These are phyloP conservation scores for Pyronema omphalodes DNA, from an alignment of 495 filamentous ascomycete species.

Conservation along the genomic window DNA sequence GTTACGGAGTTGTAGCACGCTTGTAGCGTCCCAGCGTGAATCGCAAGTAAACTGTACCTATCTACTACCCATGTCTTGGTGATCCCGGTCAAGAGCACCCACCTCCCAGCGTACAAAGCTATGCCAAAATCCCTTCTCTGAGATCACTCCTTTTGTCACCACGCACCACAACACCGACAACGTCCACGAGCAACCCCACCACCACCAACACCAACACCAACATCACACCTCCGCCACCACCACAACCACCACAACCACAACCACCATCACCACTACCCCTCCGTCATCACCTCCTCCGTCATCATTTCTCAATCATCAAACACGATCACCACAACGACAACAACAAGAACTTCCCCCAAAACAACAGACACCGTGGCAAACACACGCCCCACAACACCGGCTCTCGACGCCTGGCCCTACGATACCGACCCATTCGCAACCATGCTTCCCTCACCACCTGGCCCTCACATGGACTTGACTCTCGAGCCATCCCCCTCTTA, in stretches of 20 bases:
- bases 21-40: too few species aligned
- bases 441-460: slow-evolving; percentile 5
- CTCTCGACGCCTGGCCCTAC: background rate
- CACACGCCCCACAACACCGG: background rate
- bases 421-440: background rate
- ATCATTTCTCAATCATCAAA: background rate
- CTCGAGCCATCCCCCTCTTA: slow-evolving; percentile 21
- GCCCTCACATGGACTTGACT: background rate
- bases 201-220: too few species aligned
- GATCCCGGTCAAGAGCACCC: too few species aligned
- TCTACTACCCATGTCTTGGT: too few species aligned
- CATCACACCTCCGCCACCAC: too few species aligned
- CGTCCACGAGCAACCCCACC: too few species aligned
- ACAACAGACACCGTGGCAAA: background rate
- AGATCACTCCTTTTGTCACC: too few species aligned
- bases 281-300: background rate
- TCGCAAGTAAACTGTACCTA: too few species aligned
- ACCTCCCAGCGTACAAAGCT: too few species aligned
- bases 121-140: too few species aligned
- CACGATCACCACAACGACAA: background rate
- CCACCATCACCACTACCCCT: background rate
- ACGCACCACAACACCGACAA: too few species aligned
- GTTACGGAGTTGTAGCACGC: too few species aligned
- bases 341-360: background rate
- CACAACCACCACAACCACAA: background rate